Conservation (phyloP, 768 basidiomycete genomes). For the Thelephora aurantiotincta region DNA sequence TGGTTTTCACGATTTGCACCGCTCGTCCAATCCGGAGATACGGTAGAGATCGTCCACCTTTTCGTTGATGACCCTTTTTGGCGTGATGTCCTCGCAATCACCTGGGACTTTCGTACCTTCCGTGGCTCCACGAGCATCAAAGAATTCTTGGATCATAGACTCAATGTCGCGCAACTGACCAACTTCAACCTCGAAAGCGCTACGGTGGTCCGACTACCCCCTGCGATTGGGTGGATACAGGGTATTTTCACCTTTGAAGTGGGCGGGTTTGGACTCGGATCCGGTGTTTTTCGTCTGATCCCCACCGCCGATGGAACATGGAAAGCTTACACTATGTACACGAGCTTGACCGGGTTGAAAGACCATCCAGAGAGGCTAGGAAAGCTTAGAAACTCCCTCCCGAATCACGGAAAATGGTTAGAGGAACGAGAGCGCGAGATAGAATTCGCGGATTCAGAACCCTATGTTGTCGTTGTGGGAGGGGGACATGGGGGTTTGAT, state of each 20-base stretch:
- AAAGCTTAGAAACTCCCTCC: slow-evolving; percentile 16
- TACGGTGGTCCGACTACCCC: slow-evolving; percentile 26
- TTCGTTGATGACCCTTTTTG: slow-evolving; percentile 27
- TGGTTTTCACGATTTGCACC: too few relatives aligned
- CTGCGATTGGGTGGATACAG: slow-evolving; percentile 24
- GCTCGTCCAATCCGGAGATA: too few relatives aligned
- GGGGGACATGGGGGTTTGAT: slow-evolving; percentile 41
- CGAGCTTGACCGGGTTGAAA: slow-evolving; percentile 35
- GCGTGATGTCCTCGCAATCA: slow-evolving; percentile 48
- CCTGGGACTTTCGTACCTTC: slow-evolving; percentile 51
- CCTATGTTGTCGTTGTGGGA: slow-evolving; percentile 36
- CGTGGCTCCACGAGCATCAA: slow-evolving; percentile 25
- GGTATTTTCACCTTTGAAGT: slow-evolving; percentile 25
- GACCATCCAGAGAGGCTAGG: slow-evolving; percentile 30
- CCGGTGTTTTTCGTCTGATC: slow-evolving; percentile 28
- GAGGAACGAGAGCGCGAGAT: slow-evolving; percentile 21
- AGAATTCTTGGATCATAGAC: slow-evolving; percentile 31
- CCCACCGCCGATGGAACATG: slow-evolving; percentile 26
- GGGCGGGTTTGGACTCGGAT: slow-evolving; percentile 20
- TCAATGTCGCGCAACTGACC: slow-evolving; percentile 10
- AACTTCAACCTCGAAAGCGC: slow-evolving; percentile 29
- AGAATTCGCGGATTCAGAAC: slow-evolving; percentile 29
- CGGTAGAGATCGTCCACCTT: slow-evolving; percentile 25
- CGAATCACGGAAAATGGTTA: slow-evolving; percentile 28
- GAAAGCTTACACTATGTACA: slow-evolving; percentile 35